Evolutionary conservation across 495 filamentous ascomycete species (phyloP).

Genomic region (Hypoxylon cercidicola): DNA sequence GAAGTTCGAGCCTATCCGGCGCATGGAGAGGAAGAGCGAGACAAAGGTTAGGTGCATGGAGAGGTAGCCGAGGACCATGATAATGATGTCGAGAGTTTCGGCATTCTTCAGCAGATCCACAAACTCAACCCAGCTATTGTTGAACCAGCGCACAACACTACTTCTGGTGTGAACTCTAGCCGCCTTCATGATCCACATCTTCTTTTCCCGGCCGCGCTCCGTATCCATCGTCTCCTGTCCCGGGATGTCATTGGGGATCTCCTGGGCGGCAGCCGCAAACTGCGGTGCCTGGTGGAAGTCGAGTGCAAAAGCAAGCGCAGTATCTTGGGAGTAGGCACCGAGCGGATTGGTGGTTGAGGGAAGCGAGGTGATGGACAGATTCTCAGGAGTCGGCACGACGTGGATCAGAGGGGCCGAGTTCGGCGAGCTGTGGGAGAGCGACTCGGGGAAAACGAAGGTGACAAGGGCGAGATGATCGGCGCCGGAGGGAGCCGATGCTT

Average conservation of each 20-base stretch:
- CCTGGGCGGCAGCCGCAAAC: constrained; percentile 80
- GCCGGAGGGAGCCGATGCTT: constrained; percentile 50
- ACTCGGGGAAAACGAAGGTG: constrained; percentile 90
- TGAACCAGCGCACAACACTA: constrained; percentile 69
- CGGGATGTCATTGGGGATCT: constrained; percentile 75
- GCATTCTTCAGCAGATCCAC: constrained; percentile 93
- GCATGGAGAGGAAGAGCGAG: constrained; percentile 97
- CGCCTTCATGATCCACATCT: constrained; percentile 94
- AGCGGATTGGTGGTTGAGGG: constrained; percentile 86
- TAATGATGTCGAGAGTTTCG: constrained; percentile 94
- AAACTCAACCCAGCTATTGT: constrained; percentile 85
- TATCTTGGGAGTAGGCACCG: constrained; percentile 83
- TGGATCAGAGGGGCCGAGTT: constrained; percentile 71
- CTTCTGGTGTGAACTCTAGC: constrained; percentile 70
- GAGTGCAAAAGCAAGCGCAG: constrained; percentile 81
- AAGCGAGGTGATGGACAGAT: constrained; percentile 75
- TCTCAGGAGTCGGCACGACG: constrained; percentile 74
- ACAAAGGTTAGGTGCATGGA: constrained; percentile 99
- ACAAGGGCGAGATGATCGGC: constrained; percentile 80
- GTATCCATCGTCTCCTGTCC: constrained; percentile 65
- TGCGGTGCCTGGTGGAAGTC: constrained; percentile 77
- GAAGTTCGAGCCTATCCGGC: constrained; percentile 93
- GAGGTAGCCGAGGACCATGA: constrained; percentile 96
- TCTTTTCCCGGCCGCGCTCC: constrained; percentile 58
- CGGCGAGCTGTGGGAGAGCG: constrained; percentile 69